phyloP scores from a whole-genome alignment of 2,329 filamentous ascomycete species.

The Pseudogymnoascus sp. region DNA sequence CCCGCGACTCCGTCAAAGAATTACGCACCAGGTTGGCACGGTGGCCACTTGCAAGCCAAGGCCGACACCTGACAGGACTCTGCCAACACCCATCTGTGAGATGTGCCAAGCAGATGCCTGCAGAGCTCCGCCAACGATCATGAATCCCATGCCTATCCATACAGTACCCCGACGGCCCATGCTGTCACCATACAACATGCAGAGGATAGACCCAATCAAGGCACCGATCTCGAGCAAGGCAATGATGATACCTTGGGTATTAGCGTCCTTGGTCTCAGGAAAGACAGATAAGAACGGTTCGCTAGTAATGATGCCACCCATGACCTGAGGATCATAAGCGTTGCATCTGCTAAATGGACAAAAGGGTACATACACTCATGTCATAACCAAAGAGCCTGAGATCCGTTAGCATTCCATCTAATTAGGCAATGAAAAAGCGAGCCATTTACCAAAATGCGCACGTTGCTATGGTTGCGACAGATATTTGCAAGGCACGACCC shows the following conservation, averaged over 20 bases:
- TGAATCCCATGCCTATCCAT: slow-evolving; percentile 48
- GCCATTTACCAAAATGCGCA: too few relatives aligned
- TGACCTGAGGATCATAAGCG: neutral
- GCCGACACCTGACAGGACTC: slow-evolving; percentile 39
- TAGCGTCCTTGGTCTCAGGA: slow-evolving; percentile 11
- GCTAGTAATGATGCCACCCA: neutral
- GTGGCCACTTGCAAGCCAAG: slow-evolving; percentile 38
- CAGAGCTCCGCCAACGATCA: neutral
- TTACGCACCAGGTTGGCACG: slow-evolving; percentile 41
- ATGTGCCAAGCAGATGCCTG: slow-evolving; percentile 34
- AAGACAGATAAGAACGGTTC: neutral
- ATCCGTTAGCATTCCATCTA: neutral
- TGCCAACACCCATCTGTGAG: slow-evolving; percentile 42
- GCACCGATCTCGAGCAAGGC: slow-evolving; percentile 50
- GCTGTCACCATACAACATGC: slow-evolving; percentile 41
- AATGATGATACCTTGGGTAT: slow-evolving; percentile 37
- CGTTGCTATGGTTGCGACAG: too few relatives aligned
- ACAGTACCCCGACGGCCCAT: slow-evolving; percentile 46
- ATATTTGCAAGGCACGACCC: too few relatives aligned
- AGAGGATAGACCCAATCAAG: slow-evolving; percentile 39
- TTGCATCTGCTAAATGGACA: too few relatives aligned
- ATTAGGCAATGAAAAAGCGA: too few relatives aligned
- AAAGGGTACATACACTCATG: neutral
- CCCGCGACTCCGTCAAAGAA: too few relatives aligned
- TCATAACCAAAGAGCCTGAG: neutral